These are phyloP conservation scores for Taphrina pruni DNA, from an alignment of 1,139 yeast species.

Conservation along the genomic window DNA sequence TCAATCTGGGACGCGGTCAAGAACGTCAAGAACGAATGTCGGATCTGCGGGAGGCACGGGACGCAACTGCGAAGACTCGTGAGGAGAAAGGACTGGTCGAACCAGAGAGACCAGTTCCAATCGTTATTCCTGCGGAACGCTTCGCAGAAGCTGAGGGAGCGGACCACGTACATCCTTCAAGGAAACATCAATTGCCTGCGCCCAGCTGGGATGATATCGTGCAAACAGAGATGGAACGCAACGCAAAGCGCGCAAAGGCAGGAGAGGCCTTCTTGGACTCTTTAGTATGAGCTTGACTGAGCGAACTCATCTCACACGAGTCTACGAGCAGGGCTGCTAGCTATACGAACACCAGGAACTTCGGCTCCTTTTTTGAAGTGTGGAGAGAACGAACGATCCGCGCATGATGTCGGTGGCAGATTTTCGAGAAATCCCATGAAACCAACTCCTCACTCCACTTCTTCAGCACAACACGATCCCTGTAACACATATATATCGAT, in stretches of 20 bases:
- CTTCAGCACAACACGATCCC: background rate
- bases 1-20: conserved; percentile 30
- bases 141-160: conserved; percentile 5
- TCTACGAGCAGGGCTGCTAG: too few species aligned
- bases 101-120: conserved; percentile 7
- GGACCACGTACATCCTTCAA: conserved; percentile 15
- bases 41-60: conserved; percentile 11
- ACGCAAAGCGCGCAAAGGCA: conserved; percentile 13
- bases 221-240: background rate
- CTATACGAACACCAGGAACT: too few species aligned
- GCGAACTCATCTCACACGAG: too few species aligned
- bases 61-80: conserved; percentile 11
- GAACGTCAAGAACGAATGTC: conserved; percentile 28
- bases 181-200: conserved; percentile 8
- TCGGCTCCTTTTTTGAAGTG: background rate
- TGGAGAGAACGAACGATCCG: conserved; percentile 3
- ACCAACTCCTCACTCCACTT: background rate
- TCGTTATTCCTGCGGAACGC: conserved; percentile 1
- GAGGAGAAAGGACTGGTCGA: conserved; percentile 4
- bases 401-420: conserved; percentile 22
- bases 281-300: background rate
- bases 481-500: background rate
- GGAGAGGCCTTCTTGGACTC: conserved; percentile 17
- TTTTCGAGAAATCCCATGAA: background rate
- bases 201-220: background rate